phyloP scores from a whole-genome alignment of 2,329 filamentous ascomycete species.

The Penicillium sp. region DNA sequence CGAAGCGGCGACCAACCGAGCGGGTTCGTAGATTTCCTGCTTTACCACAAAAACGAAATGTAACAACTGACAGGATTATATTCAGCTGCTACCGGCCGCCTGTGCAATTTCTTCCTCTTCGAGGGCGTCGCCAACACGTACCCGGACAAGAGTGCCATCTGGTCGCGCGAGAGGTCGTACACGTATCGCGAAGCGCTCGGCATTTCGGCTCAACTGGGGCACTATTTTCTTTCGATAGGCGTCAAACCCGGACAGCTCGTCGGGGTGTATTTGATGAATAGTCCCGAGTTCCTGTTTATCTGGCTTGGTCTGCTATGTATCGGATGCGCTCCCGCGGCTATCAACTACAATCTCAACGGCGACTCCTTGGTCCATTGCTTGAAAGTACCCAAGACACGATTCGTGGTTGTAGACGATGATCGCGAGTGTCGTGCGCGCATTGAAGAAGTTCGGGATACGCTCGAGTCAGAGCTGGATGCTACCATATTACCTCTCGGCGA shows the following conservation, averaged over 20 bases:
- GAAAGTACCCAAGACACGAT: constrained; percentile 51
- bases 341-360: constrained; percentile 65
- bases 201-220: constrained; percentile 58
- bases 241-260: constrained; percentile 60
- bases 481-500: constrained; percentile 48
- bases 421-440: constrained; percentile 54
- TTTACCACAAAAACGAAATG: too few species aligned
- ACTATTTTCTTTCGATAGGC: constrained; percentile 58
- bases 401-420: constrained; percentile 58
- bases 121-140: constrained; percentile 52
- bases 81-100: constrained; percentile 39
- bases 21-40: constrained; percentile 36
- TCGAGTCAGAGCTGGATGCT: constrained; percentile 57
- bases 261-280: constrained; percentile 64
- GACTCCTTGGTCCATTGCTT: constrained; percentile 64
- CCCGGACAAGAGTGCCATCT: constrained; percentile 58
- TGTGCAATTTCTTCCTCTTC: constrained; percentile 65
- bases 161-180: constrained; percentile 61
- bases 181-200: constrained; percentile 56
- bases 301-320: constrained; percentile 64
- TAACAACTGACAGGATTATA: background rate
- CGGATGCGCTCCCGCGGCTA: constrained; percentile 65
- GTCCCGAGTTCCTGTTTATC: constrained; percentile 62
- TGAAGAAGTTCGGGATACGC: constrained; percentile 45
- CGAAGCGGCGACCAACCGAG: constrained; percentile 30